Evolutionary conservation across 352 stramenopile genomes (phyloP).

Genomic region (Peronospora destructor): DNA sequence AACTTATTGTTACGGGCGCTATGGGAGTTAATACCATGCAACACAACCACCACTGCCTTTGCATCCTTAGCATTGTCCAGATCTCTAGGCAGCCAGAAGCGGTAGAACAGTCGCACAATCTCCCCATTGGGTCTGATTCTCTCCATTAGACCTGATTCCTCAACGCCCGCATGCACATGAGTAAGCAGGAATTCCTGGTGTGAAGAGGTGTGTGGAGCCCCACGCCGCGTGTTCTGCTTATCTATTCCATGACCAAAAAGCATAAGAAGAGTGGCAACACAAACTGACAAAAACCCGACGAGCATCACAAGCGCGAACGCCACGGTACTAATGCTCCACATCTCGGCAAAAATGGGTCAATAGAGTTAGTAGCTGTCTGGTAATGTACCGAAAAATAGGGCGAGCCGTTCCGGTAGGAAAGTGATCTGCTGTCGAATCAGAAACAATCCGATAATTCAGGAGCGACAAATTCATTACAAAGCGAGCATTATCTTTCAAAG

Average conservation of each 20-base stretch:
- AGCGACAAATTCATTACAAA: too few relatives aligned
- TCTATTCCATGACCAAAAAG: slow-evolving; percentile 61
- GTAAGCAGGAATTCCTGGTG: slow-evolving; percentile 50
- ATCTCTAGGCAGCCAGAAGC: slow-evolving; percentile 56
- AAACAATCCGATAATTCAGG: too few relatives aligned
- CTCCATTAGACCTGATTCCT: slow-evolving; percentile 48
- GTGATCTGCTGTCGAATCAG: too few relatives aligned
- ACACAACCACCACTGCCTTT: slow-evolving; percentile 55
- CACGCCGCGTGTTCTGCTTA: slow-evolving; percentile 33
- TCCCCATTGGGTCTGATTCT: slow-evolving; percentile 33
- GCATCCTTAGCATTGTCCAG: slow-evolving; percentile 26
- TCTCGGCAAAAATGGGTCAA: neutral
- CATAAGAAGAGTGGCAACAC: slow-evolving; percentile 19
- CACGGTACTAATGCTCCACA: slow-evolving; percentile 16
- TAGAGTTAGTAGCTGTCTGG: neutral
- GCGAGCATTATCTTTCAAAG: too few relatives aligned
- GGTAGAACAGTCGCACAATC: slow-evolving; percentile 56
- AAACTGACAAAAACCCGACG: slow-evolving; percentile 15
- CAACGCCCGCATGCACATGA: slow-evolving; percentile 38
- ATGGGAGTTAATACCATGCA: slow-evolving; percentile 77
- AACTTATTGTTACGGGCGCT: slow-evolving; percentile 72
- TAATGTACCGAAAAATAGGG: neutral
- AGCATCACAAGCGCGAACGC: slow-evolving; percentile 14
- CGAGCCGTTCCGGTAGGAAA: too few relatives aligned
- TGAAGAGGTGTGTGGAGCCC: slow-evolving; percentile 31